These are phyloP conservation scores for Erucastrum elatum DNA, from an alignment of 345 rosid species.

Conservation along the genomic window DNA sequence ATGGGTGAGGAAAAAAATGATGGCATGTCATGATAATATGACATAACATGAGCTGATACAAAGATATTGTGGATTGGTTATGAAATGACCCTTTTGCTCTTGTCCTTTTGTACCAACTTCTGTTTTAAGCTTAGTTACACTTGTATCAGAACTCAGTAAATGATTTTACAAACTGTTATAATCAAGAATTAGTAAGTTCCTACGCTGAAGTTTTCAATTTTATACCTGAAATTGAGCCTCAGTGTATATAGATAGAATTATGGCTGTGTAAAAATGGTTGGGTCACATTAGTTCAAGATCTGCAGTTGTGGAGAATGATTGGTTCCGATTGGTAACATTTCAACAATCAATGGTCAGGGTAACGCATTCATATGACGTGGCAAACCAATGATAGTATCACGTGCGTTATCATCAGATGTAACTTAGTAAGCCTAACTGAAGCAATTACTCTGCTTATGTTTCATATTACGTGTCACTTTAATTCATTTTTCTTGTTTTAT, in stretches of 20 bases:
- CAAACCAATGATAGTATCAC: neutral
- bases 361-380: neutral
- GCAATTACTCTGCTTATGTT: too few species aligned
- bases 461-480: neutral
- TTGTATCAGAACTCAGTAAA: neutral
- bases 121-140: neutral
- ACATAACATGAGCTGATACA: conserved; percentile 21
- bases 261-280: neutral
- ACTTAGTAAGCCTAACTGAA: too few species aligned
- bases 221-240: neutral
- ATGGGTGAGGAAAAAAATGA: conserved; percentile 25
- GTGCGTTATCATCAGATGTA: neutral
- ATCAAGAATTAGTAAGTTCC: neutral
- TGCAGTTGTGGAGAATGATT: neutral
- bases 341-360: neutral
- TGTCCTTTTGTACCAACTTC: neutral
- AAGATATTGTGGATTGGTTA: neutral
- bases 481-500: too few species aligned
- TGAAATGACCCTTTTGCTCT: neutral
- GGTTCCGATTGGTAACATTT: neutral
- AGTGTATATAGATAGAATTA: neutral
- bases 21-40: conserved; percentile 14
- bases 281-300: neutral
- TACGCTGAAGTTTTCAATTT: too few species aligned
- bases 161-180: neutral